Evolutionary conservation across 441 rosid species (phyloP).

Genomic region (Hypseocharis bilobata): DNA sequence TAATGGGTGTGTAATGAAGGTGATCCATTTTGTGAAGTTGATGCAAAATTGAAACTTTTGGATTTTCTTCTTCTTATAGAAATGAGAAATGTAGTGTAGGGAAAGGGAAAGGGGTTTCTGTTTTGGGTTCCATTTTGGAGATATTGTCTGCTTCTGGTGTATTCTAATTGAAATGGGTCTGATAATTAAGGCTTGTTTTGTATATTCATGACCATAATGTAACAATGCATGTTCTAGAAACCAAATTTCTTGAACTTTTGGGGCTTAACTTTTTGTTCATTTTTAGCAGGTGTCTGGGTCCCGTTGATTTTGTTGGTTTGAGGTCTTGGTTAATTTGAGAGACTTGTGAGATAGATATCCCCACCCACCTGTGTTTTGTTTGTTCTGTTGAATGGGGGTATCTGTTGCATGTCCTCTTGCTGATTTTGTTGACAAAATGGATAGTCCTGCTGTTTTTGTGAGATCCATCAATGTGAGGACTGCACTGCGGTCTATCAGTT

Average conservation of each 20-base stretch:
- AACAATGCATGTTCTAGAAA: neutral
- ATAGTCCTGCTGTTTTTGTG: neutral
- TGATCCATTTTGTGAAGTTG: neutral
- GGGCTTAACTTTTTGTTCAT: neutral
- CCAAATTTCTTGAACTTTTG: neutral
- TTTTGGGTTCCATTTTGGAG: slow-evolving; percentile 4
- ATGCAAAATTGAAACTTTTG: neutral
- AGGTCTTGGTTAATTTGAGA: neutral
- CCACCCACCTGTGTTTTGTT: neutral
- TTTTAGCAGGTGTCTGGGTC: neutral
- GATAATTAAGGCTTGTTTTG: neutral
- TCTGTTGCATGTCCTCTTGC: neutral
- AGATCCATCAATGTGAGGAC: slow-evolving; percentile 27
- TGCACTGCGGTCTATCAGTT: slow-evolving; percentile 45
- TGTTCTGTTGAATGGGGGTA: neutral
- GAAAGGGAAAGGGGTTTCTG: neutral
- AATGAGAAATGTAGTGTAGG: neutral
- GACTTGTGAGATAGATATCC: neutral
- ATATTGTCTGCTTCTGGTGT: neutral
- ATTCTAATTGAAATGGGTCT: neutral
- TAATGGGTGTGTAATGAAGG: neutral
- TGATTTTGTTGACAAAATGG: neutral
- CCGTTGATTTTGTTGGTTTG: neutral
- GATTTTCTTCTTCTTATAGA: neutral
- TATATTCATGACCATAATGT: neutral